Percentiles rank a stretch among this genome's conserved stretches.
These are phyloP conservation scores for Penicillium diatomitis DNA, from an alignment of 495 filamentous ascomycete genomes.

Conservation along the genomic window DNA sequence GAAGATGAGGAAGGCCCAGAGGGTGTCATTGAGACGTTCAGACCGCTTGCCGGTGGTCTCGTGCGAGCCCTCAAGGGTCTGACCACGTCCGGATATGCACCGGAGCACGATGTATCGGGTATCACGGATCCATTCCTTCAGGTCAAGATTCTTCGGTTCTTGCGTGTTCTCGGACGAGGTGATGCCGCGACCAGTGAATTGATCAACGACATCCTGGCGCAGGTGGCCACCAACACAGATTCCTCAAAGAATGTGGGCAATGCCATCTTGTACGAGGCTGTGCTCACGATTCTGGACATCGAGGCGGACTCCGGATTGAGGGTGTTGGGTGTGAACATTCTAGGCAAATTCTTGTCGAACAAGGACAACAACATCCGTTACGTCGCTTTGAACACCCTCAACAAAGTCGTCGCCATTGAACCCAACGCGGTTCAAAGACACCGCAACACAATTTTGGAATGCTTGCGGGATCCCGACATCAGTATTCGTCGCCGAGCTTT, in stretches of 20 bases:
- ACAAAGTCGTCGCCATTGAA: slow-evolving; percentile 97
- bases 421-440: slow-evolving; percentile 96
- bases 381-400: slow-evolving; percentile 91
- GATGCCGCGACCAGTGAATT: slow-evolving; percentile 86
- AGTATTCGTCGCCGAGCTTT: slow-evolving; percentile 90
- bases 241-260: slow-evolving; percentile 98
- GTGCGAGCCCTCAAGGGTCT: slow-evolving; percentile 85
- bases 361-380: slow-evolving; percentile 99
- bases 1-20: slow-evolving; percentile 80
- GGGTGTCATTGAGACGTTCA: slow-evolving; percentile 80
- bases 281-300: slow-evolving; percentile 94
- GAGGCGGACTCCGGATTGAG: slow-evolving; percentile 91
- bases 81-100: slow-evolving; percentile 91
- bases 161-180: slow-evolving; percentile 78
- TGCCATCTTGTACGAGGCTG: slow-evolving; percentile 93
- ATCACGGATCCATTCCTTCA: slow-evolving; percentile 99
- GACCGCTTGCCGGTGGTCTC: slow-evolving; percentile 66
- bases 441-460: slow-evolving; percentile 94
- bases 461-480: slow-evolving; percentile 95
- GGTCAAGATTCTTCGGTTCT: slow-evolving; percentile 82
- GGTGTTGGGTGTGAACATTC: slow-evolving; percentile 93
- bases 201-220: slow-evolving; percentile 96
- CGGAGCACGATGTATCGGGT: slow-evolving; percentile 94
- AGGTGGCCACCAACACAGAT: slow-evolving; percentile 97
- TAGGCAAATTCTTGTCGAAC: slow-evolving; percentile 95